Base-by-base conservation (phyloP, 78 protist genomes). In the Cavenderia fasciculata region DNA sequence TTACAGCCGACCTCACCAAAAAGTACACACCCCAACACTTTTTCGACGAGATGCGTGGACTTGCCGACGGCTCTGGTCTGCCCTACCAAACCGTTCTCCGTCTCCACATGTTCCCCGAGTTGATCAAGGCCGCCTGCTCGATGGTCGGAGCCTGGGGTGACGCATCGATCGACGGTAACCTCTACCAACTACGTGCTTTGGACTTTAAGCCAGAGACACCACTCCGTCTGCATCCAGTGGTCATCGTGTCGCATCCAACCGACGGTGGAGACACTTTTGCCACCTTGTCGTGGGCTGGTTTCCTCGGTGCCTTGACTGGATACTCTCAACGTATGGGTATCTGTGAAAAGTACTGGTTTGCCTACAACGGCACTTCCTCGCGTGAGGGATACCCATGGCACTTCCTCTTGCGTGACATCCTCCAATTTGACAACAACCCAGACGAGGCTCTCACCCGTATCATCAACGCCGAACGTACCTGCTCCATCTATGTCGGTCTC, bases 61-160 rank as follows among this genome's bases (percentile, higher is more conserved):
- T 92, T 14, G 75, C 93, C 4, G 94, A 92, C 41, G 94, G 85
- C 7, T 23, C 82, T 46, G 94, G 94, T 33, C 8, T 92, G 3
- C 61, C 38, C 5, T 92, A 87, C 46, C 36, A 86, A 25, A 43
- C 65, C n/a, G 31, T 93, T 34, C 18, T 77, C n/a, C 79, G 68
- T 33, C 12, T 88, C 14, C 78, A 72, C 25, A 92, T 93, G 94
- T 93, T 93, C 61, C 96, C 96, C 11, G 96, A 93, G 62, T 52
- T 93, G 29, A 88, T 77, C 62, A 93, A 88, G 70, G 96, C 96
- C 18, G 75, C 92, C 1, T 93, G 96, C 74, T 59, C 94, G 33
- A 79, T 88, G 94, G 29, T 93, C 21, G 96, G 96, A 23, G 92
- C 94, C 5, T 82, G 73, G 59, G 88, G 89, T 44, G 31, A 43